Evolutionary conservation across 306 rosid genomes (phyloP).

Genomic region (Dryas drummondii): DNA sequence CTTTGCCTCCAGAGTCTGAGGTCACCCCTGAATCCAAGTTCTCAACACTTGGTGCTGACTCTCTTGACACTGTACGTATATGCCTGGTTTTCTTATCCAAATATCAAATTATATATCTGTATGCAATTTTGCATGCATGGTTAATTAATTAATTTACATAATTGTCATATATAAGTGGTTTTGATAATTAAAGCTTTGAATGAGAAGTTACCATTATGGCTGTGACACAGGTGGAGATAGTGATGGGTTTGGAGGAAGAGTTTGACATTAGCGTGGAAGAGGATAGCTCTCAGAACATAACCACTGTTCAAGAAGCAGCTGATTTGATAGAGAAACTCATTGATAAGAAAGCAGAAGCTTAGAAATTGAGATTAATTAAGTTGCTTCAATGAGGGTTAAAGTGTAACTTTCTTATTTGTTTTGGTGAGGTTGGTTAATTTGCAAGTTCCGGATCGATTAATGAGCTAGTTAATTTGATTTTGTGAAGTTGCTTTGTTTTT

Average conservation of each 20-base stretch:
- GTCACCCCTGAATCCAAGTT: constrained; percentile 47
- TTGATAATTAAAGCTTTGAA: not conserved
- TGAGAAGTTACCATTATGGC: not conserved
- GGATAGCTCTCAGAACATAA: constrained; percentile 43
- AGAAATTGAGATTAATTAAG: not conserved
- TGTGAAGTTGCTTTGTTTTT: not conserved
- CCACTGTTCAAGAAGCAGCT: constrained; percentile 49
- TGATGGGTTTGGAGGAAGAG: constrained; percentile 49
- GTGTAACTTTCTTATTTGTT: not conserved
- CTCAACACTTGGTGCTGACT: constrained; percentile 45
- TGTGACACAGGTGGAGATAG: constrained; percentile 40
- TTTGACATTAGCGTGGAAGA: constrained; percentile 45
- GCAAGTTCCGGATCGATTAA: not conserved
- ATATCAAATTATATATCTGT: not conserved
- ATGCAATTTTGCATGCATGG: too few species aligned
- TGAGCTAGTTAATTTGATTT: not conserved
- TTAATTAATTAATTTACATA: not conserved
- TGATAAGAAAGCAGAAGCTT: constrained; percentile 28
- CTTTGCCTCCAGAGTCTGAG: constrained; percentile 33
- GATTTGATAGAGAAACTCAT: constrained; percentile 46
- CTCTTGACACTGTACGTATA: constrained; percentile 38
- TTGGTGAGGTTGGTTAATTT: constrained; percentile 1
- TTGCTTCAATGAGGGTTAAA: not conserved
- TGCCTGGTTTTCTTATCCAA: not conserved
- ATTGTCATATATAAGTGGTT: not conserved